These are phyloP conservation scores for Mrakia hoshinonis DNA, from an alignment of 768 basidiomycete genomes.

Conservation along the genomic window DNA sequence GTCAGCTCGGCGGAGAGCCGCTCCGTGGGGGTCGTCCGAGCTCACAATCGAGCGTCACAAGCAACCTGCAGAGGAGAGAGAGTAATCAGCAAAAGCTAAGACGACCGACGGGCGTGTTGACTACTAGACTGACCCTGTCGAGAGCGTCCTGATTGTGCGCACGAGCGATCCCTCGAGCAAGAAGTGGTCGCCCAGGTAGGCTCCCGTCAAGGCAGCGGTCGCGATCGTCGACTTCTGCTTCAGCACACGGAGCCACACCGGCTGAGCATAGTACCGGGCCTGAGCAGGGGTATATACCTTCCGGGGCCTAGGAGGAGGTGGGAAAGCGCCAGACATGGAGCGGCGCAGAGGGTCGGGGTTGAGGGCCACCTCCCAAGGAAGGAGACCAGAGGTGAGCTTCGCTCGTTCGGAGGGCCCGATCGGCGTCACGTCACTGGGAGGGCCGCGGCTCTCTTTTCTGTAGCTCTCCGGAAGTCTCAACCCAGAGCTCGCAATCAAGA, in stretches of 20 bases:
- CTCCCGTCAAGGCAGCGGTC: background rate
- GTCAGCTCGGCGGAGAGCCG: background rate
- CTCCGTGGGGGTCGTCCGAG: background rate
- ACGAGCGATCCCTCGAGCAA: conserved; percentile 26
- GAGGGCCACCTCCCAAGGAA: background rate
- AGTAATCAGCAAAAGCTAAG: no score
- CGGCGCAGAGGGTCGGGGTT: background rate
- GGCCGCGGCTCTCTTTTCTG: no score
- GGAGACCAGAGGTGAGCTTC: background rate
- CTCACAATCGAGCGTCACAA: conserved; percentile 26
- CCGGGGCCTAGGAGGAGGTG: background rate
- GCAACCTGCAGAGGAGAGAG: background rate
- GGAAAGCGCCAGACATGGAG: background rate
- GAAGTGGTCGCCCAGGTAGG: conserved; percentile 28
- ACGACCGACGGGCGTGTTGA: background rate
- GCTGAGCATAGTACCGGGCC: background rate
- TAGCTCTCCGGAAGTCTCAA: no score
- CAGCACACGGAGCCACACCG: background rate
- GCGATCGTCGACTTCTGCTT: background rate
- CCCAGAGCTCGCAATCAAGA: no score
- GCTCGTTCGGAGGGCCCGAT: no score
- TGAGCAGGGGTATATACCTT: conserved; percentile 6
- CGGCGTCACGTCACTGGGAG: no score
- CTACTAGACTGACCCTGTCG: conserved; percentile 1
- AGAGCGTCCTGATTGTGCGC: conserved; percentile 20